Evolutionary conservation across 2,329 filamentous ascomycete genomes (phyloP).

Genomic region (Clarireedia sp.): DNA sequence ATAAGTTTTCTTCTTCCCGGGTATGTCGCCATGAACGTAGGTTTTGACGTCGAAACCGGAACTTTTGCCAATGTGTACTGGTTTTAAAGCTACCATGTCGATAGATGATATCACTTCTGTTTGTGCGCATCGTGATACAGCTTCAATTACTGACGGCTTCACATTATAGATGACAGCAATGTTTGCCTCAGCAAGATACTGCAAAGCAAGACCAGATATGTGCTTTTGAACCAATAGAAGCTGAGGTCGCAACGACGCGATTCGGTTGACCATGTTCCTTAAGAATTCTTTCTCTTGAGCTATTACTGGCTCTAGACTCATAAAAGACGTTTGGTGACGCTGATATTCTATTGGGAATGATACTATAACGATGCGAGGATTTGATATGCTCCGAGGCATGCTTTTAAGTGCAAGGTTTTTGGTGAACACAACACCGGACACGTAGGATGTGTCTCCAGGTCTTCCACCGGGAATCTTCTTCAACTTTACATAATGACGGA

Average conservation of each 20-base stretch:
- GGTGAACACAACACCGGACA: slow-evolving; percentile 93
- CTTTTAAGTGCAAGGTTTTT: slow-evolving; percentile 95
- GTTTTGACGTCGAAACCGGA: slow-evolving; percentile 92
- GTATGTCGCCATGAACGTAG: slow-evolving; percentile 70
- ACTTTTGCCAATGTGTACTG: slow-evolving; percentile 70
- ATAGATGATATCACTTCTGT: slow-evolving; percentile 90
- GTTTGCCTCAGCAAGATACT: slow-evolving; percentile 78
- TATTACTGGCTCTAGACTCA: slow-evolving; percentile 95
- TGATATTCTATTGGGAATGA: slow-evolving; percentile 96
- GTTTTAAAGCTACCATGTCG: slow-evolving; percentile 76
- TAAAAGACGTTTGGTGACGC: slow-evolving; percentile 85
- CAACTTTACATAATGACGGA: slow-evolving; percentile 92
- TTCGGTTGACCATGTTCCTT: slow-evolving; percentile 82
- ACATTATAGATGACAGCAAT: slow-evolving; percentile 96
- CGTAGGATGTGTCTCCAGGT: slow-evolving; percentile 88
- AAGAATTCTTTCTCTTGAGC: slow-evolving; percentile 94
- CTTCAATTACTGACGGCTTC: slow-evolving; percentile 90
- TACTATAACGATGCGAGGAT: slow-evolving; percentile 83
- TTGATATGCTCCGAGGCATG: slow-evolving; percentile 79
- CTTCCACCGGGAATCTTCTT: slow-evolving; percentile 91
- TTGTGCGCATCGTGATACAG: slow-evolving; percentile 85
- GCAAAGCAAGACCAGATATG: slow-evolving; percentile 82
- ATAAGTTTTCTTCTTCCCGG: slow-evolving; percentile 81
- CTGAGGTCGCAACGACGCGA: slow-evolving; percentile 76
- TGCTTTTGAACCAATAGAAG: slow-evolving; percentile 87